These are phyloP conservation scores for Vaccinium darrowii DNA, from an alignment of 148 eudicot species.

Conservation along the genomic window DNA sequence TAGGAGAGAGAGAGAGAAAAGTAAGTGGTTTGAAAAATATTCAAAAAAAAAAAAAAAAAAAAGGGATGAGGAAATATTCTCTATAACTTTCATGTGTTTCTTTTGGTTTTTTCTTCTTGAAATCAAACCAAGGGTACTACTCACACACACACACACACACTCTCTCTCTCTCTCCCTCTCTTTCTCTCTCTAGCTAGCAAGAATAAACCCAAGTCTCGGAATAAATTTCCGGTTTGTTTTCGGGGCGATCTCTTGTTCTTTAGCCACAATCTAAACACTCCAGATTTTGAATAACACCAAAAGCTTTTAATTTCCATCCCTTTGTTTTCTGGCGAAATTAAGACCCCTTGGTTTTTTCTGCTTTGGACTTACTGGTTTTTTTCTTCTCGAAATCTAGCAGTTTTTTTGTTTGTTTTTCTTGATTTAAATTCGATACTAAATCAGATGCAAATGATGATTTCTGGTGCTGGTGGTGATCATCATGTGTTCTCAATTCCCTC, in stretches of 20 bases:
- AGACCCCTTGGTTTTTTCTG: conserved; percentile 15
- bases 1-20: conserved; percentile 19
- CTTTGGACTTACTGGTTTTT: conserved; percentile 24
- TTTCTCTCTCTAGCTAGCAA: conserved; percentile 1
- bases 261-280: conserved; percentile 38
- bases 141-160: not conserved
- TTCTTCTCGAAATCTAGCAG: conserved; percentile 38
- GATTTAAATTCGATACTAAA: not conserved
- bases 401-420: conserved; percentile 19
- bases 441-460: conserved; percentile 26
- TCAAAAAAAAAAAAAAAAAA: conserved; percentile 2
- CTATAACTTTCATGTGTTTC: conserved; percentile 26
- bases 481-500: conserved; percentile 41
- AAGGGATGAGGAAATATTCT: conserved; percentile 27
- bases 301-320: conserved; percentile 1
- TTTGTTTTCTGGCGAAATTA: conserved; percentile 37
- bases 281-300: conserved; percentile 43
- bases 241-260: conserved; percentile 39
- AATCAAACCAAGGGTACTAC: conserved; percentile 23
- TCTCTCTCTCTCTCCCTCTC: not conserved
- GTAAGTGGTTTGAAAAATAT: conserved; percentile 12
- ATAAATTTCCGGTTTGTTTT: conserved; percentile 16
- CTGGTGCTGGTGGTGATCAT: conserved; percentile 12
- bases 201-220: conserved; percentile 20
- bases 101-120: conserved; percentile 54